These are phyloP conservation scores for Tuber umbilicatum DNA, from an alignment of 495 filamentous ascomycete genomes.

Conservation along the genomic window DNA sequence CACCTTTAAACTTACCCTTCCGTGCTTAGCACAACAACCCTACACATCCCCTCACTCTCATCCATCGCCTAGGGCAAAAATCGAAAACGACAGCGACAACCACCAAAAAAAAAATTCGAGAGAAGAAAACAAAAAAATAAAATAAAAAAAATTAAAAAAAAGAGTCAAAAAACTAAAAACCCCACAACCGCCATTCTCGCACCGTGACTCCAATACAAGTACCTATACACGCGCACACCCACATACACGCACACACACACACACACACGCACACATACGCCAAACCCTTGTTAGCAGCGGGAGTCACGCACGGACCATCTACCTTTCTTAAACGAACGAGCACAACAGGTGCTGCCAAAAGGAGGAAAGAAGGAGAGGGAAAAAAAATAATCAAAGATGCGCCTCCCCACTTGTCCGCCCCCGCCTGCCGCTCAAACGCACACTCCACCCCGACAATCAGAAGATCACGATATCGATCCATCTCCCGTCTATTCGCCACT, in stretches of 20 bases:
- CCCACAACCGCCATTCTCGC: not conserved
- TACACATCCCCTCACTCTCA: not conserved
- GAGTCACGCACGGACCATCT: not conserved
- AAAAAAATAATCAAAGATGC: slow-evolving; percentile 27
- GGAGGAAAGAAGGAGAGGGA: slow-evolving; percentile 9
- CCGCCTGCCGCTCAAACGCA: slow-evolving; percentile 31
- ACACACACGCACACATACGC: not conserved
- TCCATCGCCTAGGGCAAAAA: not conserved
- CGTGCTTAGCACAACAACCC: not conserved
- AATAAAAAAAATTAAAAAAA: not conserved
- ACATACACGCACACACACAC: not conserved
- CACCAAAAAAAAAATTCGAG: not conserved
- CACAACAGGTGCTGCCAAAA: slow-evolving; percentile 1
- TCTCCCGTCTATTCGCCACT: slow-evolving; percentile 39
- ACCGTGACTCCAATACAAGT: not conserved
- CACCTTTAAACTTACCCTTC: not conserved
- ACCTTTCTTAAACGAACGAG: not conserved
- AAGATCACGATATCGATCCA: slow-evolving; percentile 36
- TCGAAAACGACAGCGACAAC: not conserved
- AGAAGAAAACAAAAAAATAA: slow-evolving; percentile 11
- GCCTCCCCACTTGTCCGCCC: slow-evolving; percentile 17
- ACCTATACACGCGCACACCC: not conserved
- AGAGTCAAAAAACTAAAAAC: not conserved
- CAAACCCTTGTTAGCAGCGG: slow-evolving; percentile 5
- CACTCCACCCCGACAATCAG: slow-evolving; percentile 33